Conservation (phyloP, 495 filamentous ascomycete genomes). For the Bacidia gigantensis region DNA sequence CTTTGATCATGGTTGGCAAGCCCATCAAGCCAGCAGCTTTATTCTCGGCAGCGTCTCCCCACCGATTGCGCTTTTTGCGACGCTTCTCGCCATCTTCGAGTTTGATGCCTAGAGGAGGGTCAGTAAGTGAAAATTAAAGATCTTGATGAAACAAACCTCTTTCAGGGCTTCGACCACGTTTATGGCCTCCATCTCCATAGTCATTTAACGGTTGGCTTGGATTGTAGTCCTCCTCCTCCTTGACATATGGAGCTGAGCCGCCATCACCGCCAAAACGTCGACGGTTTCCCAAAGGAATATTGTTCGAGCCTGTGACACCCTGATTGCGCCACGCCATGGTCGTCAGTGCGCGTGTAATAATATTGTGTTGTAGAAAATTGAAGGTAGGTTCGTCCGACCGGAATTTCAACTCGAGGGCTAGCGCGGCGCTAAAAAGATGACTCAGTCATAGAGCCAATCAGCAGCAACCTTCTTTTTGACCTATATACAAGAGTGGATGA, state of each 20-base stretch:
- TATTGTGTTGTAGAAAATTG: neutral
- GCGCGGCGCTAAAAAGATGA: neutral
- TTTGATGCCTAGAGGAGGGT: slow-evolving; percentile 29
- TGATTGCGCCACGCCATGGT: slow-evolving; percentile 85
- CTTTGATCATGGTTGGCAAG: slow-evolving; percentile 86
- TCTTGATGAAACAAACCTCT: slow-evolving; percentile 32
- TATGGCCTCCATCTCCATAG: slow-evolving; percentile 36
- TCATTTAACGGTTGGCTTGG: slow-evolving; percentile 36
- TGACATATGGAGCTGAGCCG: slow-evolving; percentile 30
- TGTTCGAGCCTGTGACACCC: slow-evolving; percentile 97
- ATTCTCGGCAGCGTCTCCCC: slow-evolving; percentile 92
- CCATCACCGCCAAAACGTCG: slow-evolving; percentile 66
- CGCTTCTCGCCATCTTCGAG: slow-evolving; percentile 59
- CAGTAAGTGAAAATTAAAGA: slow-evolving; percentile 3
- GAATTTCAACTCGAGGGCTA: neutral
- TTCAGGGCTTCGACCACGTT: slow-evolving; percentile 66
- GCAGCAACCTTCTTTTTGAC: too few relatives aligned
- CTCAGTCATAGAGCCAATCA: too few relatives aligned
- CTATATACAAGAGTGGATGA: too few relatives aligned
- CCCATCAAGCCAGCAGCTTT: slow-evolving; percentile 97
- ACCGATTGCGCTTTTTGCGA: slow-evolving; percentile 96
- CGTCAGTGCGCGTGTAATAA: neutral
- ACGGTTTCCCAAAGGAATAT: slow-evolving; percentile 79
- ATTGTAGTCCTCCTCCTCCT: slow-evolving; percentile 52
- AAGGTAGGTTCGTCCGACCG: neutral